Evolutionary conservation across 2,329 filamentous ascomycete genomes (phyloP), one percentile per base, ranked within the genome.

Genomic region (Hypoxylon sp.): DNA sequence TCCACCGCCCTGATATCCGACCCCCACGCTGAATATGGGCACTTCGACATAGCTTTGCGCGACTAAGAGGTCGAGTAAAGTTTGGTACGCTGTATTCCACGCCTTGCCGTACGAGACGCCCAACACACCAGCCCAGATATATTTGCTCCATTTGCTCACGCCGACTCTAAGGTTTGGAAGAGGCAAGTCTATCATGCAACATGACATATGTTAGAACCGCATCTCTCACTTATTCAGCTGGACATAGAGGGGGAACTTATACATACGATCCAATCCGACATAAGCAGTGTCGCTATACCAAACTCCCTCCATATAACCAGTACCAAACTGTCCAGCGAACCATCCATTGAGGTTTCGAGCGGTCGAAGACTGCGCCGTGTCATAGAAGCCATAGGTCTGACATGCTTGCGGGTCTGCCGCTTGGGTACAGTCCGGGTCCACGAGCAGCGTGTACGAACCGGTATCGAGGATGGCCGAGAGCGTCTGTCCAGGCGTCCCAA

Each of bases 381-480:
- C 73, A 49, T 79, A 78, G 51, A 68, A 72, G n/a, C 77, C 77
- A 45, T 76, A 75, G 42, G 67, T 73, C 57, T 70, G 68, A 59
- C 77, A 78, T 14, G 77, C 73, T 1, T 65, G 42, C 7, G 61
- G 61, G 33, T 77, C 76, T 4, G 76, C 74, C 16, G 77, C 77
- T 11, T 71, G 73, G 7, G 64, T 67, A 63, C 78, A 80, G 16
- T 72, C 71, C 2, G 78, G 78, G 48, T 79, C 76, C 4, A 80
- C 75, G 70, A 78, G 78, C 24, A 79, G 71, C 54, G 79, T 76
- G 51, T 74, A 78, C 0, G 78, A 80, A 5, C 78, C 78, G 2
- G 78, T 80, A 54, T 80, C 78, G 38, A 80, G 69, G 22, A 77
- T 75, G 7, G 79, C 74, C 14, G 73, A 76, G 55, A 79, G 67